Evolutionary conservation across 768 basidiomycete genomes (phyloP), one percentile per base, ranked within the genome.

Genomic region (Chlorophyllum brunneum): DNA sequence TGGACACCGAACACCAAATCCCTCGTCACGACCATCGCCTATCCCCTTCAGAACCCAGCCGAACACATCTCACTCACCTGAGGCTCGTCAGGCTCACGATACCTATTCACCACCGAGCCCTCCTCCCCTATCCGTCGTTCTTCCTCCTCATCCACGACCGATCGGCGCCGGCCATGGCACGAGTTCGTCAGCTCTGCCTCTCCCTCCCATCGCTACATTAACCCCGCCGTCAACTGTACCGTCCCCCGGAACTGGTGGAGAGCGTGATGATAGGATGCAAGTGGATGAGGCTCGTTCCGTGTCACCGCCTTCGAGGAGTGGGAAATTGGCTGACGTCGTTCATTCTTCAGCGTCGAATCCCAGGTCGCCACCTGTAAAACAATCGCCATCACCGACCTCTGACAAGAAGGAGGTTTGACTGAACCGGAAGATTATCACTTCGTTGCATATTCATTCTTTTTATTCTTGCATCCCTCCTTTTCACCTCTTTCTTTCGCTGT

Each of bases 61-160:
- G 7, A 45, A 34, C 18, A 68, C 79, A 4, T 80, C 85, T 10
- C 84, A 77, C 61, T 88, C 87, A 18, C 85, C 85, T 16, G 86
- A 88, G 63, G 72, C 76, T 10, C 80, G 84, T 26, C 80, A 79
- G 45, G 50, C 61, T 2, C 63, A 68, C 47, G 80, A 80, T 33
- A 64, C 67, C 3, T 81, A 77, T 52, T 72, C 76, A 31, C 70
- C 79, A 31, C 70, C 79, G 50, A 75, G 76, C 58, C 82, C 87
- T 0, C 65, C 87, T 0, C 65, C 81, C 22, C 68, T 86, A 10
- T 77, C 83, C 5, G 74, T 76, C 26, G 77, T 79, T 5, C 74
- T 90, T 27, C 88, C 88, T 36, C 85, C 86, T 22, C 88, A 88
- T 62, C 87, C 88, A 39, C 77, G 84, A 22, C 87, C 87, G 9